Evolutionary conservation across 345 rosid species (phyloP).

Genomic region (Combretum micranthum): DNA sequence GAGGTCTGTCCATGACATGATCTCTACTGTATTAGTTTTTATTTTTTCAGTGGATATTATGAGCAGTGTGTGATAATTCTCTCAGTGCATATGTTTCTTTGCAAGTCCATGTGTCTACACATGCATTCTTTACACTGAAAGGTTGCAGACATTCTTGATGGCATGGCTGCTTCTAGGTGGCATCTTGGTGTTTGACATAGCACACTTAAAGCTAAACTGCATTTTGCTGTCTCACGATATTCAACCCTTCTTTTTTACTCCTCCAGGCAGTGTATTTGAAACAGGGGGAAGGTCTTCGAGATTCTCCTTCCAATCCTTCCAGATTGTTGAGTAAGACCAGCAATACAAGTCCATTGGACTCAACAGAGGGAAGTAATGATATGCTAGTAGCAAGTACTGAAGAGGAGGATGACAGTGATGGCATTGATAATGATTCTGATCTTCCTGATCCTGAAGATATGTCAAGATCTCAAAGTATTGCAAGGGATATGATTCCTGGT

Average conservation of each 20-base stretch:
- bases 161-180: too few species aligned
- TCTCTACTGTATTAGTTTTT: too few species aligned
- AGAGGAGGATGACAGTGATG: slow-evolving; percentile 52
- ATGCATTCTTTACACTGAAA: too few species aligned
- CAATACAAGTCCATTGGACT: slow-evolving; percentile 33
- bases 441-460: slow-evolving; percentile 61
- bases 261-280: slow-evolving; percentile 75
- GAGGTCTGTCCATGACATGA: too few species aligned
- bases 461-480: slow-evolving; percentile 63
- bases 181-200: too few species aligned
- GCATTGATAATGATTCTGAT: slow-evolving; percentile 63
- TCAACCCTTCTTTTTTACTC: not conserved
- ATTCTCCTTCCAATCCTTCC: slow-evolving; percentile 33
- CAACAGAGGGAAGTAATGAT: slow-evolving; percentile 50
- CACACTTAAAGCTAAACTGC: too few species aligned
- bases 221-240: slow-evolving; percentile 10
- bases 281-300: slow-evolving; percentile 40
- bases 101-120: too few species aligned
- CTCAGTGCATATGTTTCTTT: too few species aligned
- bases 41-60: too few species aligned
- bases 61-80: too few species aligned
- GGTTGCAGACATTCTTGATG: too few species aligned
- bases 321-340: slow-evolving; percentile 33
- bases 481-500: slow-evolving; percentile 85
- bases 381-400: slow-evolving; percentile 43